Evolutionary conservation across 1,139 yeast species (phyloP), one percentile per base, ranked within the genome.

Genomic region (Pichia inconspicua): DNA sequence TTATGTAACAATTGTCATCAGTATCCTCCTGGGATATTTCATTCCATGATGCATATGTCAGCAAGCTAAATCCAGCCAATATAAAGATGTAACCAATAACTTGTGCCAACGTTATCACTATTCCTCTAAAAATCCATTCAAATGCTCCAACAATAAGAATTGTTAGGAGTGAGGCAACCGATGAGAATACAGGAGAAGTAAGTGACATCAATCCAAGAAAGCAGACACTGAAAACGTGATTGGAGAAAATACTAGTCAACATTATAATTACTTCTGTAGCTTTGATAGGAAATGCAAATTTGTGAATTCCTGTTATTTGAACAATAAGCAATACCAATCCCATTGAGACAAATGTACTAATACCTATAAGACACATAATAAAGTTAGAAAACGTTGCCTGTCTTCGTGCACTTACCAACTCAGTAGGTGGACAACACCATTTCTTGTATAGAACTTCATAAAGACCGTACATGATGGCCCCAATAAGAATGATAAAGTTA

Each of bases 391-490:
- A 78, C 0, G 79, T 70, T 12, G 80, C 78, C 51, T 78, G 79
- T 53, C 78, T 68, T 54, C 74, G 66, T 0, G 82, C 75, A n/a
- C 79, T 70, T n/a, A 72, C 68, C 55, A 73, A 50, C 53, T 78
- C 79, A 0, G 69, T 66, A 0, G 95, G 94, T 12, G 92, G 86
- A 63, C 96, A 86, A 14, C 83, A 75, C 55, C 77, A 71, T 57
- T 78, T 78, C 65, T 88, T 88, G 71, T 87, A 88, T 40, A 85
- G 68, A 3, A 87, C 95, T 62, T 88, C 96, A 63, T 88, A 88
- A 49, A 84, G 75, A 2, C 96, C 96, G 58, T 87, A 88, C 49
- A 86, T 62, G 2, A 88, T 70, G 0, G 96, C 92, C n/a, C 96
- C 96, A 8, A 74, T 58, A 1, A 83, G 77, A 47, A 88, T 87